phyloP scores from a whole-genome alignment of 371 early-diverging fungal genomes.

The Conidiobolus incongruus region DNA sequence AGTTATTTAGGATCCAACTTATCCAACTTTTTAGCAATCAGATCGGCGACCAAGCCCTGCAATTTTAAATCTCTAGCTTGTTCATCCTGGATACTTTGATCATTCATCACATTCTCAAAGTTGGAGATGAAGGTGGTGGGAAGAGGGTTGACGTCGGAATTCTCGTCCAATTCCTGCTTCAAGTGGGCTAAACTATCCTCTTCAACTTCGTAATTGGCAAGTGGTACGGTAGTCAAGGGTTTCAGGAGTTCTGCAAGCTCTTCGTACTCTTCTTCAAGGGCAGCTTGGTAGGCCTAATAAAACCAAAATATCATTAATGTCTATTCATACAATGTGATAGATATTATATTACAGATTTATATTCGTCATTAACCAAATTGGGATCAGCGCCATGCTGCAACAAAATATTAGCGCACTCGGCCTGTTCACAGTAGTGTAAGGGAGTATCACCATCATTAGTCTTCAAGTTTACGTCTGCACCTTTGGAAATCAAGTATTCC shows the following conservation, averaged over 20 bases:
- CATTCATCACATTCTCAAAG: neutral
- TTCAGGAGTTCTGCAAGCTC: slow-evolving; percentile 1
- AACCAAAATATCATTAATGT: neutral
- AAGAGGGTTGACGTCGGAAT: neutral
- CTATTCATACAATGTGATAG: neutral
- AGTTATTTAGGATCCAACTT: too few species aligned
- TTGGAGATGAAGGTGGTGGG: neutral
- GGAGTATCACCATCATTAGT: slow-evolving; percentile 75
- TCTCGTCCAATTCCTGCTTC: neutral
- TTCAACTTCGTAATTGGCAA: too few species aligned
- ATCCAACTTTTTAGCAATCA: too few species aligned
- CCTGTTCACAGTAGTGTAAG: slow-evolving; percentile 54
- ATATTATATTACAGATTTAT: slow-evolving; percentile 4
- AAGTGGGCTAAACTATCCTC: neutral
- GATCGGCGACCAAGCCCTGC: slow-evolving; percentile 2
- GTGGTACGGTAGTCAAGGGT: neutral
- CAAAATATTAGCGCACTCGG: slow-evolving; percentile 40
- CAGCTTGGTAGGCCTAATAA: slow-evolving; percentile 1
- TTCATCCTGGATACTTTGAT: neutral
- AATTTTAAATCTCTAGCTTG: neutral
- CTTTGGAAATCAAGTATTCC: slow-evolving; percentile 20
- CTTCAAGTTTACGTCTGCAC: slow-evolving; percentile 36
- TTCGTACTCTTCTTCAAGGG: neutral
- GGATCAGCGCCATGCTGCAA: slow-evolving; percentile 51
- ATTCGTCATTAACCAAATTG: slow-evolving; percentile 29